A percentile compares a stretch with the other conserved stretches of the same genome.
Evolutionary conservation across 805 yeast genomes (phyloP).

Genomic region (Suhomyces sp.): DNA sequence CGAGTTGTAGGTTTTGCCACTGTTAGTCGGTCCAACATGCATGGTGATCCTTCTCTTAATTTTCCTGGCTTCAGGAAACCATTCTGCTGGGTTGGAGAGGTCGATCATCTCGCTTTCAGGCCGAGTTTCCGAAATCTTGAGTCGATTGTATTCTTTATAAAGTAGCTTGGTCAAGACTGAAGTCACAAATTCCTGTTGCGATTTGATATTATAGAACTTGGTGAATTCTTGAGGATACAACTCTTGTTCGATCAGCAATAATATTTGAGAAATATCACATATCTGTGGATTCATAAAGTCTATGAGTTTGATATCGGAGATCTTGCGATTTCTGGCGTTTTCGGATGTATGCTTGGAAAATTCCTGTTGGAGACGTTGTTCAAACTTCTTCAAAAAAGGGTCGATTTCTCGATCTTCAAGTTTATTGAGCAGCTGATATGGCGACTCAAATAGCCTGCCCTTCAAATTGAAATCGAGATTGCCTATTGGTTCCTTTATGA

Average conservation of each 20-base stretch:
- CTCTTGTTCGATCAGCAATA: slow-evolving; percentile 16
- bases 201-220: slow-evolving; percentile 13
- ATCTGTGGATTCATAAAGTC: slow-evolving; percentile 27
- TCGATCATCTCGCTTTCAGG: slow-evolving; percentile 19
- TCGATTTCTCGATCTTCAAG: slow-evolving; percentile 1
- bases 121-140: slow-evolving; percentile 9
- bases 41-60: slow-evolving; percentile 75
- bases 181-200: slow-evolving; percentile 19
- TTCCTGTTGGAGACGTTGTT: not conserved
- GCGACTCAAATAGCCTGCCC: not conserved
- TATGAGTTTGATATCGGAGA: not conserved
- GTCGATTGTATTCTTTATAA: slow-evolving; percentile 20
- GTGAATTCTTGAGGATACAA: slow-evolving; percentile 20
- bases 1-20: slow-evolving; percentile 91
- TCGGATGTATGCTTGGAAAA: not conserved
- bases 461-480: not conserved
- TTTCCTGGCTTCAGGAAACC: slow-evolving; percentile 85
- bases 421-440: slow-evolving; percentile 3
- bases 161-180: slow-evolving; percentile 22
- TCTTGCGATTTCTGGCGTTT: not conserved
- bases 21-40: slow-evolving; percentile 97
- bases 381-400: not conserved
- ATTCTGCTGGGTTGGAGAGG: slow-evolving; percentile 42
- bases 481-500: not conserved
- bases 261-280: slow-evolving; percentile 16